Conservation (phyloP, 495 filamentous ascomycete genomes). For the Aspergillus mulundensis region DNA sequence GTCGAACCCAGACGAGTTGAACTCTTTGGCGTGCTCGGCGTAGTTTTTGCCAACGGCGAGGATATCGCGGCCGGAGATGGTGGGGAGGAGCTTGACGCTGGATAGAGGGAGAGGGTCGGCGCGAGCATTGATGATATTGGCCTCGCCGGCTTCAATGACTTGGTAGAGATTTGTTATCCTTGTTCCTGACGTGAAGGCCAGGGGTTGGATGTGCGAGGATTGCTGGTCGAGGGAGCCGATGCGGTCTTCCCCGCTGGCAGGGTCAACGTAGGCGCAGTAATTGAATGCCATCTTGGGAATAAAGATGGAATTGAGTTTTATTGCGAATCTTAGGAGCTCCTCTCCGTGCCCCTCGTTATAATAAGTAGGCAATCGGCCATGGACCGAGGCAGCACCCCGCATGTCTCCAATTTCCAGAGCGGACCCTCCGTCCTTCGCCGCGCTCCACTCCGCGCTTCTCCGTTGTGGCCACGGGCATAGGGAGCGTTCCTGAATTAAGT, state of each 20-base stretch:
- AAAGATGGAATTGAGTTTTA: neutral
- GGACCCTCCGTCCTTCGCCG: neutral
- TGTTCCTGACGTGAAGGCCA: neutral
- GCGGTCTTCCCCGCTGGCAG: slow-evolving; percentile 2
- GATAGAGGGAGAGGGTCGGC: neutral
- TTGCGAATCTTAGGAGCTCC: neutral
- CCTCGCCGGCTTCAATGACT: neutral
- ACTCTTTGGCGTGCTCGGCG: slow-evolving; percentile 2
- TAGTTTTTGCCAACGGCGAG: slow-evolving; percentile 3
- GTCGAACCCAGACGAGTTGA: slow-evolving; percentile 3
- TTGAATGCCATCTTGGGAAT: neutral
- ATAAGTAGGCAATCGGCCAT: neutral
- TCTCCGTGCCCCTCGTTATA: neutral
- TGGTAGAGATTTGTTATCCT: slow-evolving; percentile 1
- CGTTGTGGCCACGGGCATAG: neutral
- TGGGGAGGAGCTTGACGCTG: neutral
- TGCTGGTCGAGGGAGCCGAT: slow-evolving; percentile 1
- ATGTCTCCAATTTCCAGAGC: neutral
- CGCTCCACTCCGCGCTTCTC: neutral
- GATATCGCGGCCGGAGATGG: slow-evolving; percentile 2
- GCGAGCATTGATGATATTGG: neutral
- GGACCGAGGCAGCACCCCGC: neutral
- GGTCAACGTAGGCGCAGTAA: slow-evolving; percentile 5
- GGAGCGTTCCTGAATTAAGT: neutral
- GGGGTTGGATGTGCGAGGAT: neutral